Percentiles rank a stretch among this genome's conserved stretches.
Conservation (phyloP, 2,329 filamentous ascomycete genomes). For the Dryadomyces sulphureus region DNA sequence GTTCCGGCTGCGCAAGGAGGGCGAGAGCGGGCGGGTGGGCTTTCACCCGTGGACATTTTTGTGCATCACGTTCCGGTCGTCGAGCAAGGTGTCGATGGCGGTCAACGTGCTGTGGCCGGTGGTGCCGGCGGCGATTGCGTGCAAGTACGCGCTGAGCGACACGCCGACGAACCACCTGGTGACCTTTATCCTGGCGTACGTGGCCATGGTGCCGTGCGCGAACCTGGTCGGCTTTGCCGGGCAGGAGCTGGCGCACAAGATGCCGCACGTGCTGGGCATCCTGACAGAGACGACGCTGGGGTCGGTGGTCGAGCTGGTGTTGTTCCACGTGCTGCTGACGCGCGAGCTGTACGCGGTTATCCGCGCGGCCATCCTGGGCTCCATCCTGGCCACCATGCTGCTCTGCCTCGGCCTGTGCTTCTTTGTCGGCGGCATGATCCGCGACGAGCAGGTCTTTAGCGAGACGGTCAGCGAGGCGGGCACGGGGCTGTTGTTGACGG, state of each 20-base stretch:
- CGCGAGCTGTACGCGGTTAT: constrained; percentile 50
- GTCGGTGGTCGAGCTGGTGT: constrained; percentile 65
- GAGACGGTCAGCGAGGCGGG: constrained; percentile 67
- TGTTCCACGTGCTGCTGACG: constrained; percentile 62
- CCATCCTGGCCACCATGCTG: constrained; percentile 67
- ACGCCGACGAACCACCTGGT: constrained; percentile 32
- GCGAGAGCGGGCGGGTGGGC: constrained; percentile 55
- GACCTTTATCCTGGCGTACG: constrained; percentile 57
- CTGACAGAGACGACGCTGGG: constrained; percentile 49
- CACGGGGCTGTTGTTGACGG: constrained; percentile 61
- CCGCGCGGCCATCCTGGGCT: constrained; percentile 70
- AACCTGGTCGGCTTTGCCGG: constrained; percentile 64
- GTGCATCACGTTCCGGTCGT: constrained; percentile 47
- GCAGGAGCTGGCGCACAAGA: constrained; percentile 56
- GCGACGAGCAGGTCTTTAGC: constrained; percentile 57
- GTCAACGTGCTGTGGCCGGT: constrained; percentile 65
- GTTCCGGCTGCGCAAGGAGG: constrained; percentile 18
- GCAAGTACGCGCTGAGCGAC: constrained; percentile 26
- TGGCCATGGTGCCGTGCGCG: constrained; percentile 64
- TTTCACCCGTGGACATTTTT: constrained; percentile 51
- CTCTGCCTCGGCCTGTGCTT: constrained; percentile 72
- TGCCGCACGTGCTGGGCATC: constrained; percentile 58
- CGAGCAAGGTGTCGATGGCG: constrained; percentile 44
- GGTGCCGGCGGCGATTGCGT: constrained; percentile 55
- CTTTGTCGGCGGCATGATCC: constrained; percentile 55